Percentiles rank a stretch among this genome's conserved stretches.
phyloP scores from a whole-genome alignment of 2,329 filamentous ascomycete genomes.

The Trichoderma arundinaceum region DNA sequence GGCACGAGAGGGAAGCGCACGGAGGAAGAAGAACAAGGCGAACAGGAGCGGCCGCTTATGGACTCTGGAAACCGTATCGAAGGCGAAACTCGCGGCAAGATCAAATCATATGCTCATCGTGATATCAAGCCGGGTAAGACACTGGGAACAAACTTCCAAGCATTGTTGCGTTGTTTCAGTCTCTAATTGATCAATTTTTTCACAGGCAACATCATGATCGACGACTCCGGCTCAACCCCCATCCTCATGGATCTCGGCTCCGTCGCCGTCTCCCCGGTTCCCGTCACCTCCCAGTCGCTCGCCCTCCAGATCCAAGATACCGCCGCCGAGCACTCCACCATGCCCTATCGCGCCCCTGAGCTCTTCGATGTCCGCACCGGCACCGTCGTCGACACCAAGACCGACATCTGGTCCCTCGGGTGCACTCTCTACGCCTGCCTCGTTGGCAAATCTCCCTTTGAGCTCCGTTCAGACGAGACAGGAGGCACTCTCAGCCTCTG shows the following conservation, averaged over 20 bases:
- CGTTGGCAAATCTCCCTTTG: conserved; percentile 95
- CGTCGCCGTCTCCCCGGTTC: conserved; percentile 81
- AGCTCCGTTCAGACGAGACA: conserved; percentile 93
- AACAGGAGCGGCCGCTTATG: conserved; percentile 84
- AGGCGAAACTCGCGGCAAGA: conserved; percentile 67
- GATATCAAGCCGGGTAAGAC: conserved; percentile 92
- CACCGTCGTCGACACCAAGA: conserved; percentile 89
- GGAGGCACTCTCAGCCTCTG: conserved; percentile 92
- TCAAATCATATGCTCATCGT: conserved; percentile 86
- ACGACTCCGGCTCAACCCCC: conserved; percentile 83
- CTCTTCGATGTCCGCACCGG: conserved; percentile 98
- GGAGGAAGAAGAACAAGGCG: conserved; percentile 71
- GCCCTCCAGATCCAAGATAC: conserved; percentile 93
- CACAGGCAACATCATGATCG: conserved; percentile 96
- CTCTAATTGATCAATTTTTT: conserved; percentile 9
- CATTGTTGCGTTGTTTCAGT: background rate
- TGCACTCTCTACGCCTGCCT: conserved; percentile 98
- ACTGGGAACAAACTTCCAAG: background rate
- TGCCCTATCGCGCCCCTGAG: conserved; percentile 97
- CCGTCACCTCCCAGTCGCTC: conserved; percentile 86
- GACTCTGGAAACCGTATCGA: conserved; percentile 65
- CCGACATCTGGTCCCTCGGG: conserved; percentile 96
- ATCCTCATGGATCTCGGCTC: conserved; percentile 98
- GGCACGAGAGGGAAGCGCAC: conserved; percentile 50
- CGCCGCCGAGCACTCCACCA: conserved; percentile 94